phyloP scores from a whole-genome alignment of 2,329 filamentous ascomycete species.

The Diplodia intermedia region DNA sequence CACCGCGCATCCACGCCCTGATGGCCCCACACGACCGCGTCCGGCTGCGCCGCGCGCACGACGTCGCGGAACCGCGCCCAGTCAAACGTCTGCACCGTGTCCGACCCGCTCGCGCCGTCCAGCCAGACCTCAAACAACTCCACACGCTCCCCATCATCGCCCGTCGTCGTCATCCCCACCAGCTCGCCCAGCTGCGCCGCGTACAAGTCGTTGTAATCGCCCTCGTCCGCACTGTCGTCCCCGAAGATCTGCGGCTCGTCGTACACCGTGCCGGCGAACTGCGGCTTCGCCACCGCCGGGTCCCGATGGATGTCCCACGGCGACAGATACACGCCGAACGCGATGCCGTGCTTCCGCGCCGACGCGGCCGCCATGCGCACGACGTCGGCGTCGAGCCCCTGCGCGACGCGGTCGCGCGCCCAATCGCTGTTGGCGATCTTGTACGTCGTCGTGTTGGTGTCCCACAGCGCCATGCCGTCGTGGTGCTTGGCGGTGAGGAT shows the following conservation, averaged over 20 bases:
- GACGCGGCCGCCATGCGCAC: conserved; percentile 45
- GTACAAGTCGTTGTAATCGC: conserved; percentile 47
- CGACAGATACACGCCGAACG: conserved; percentile 47
- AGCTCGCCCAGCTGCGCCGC: conserved; percentile 34
- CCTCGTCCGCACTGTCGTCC: conserved; percentile 42
- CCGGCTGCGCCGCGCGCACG: conserved; percentile 34
- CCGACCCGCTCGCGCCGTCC: conserved; percentile 35
- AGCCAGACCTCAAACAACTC: conserved; percentile 36
- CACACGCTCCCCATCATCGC: conserved; percentile 32
- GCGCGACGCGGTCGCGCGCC: conserved; percentile 40
- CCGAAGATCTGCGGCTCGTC: conserved; percentile 49
- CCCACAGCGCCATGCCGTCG: conserved; percentile 49
- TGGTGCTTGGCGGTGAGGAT: conserved; percentile 50
- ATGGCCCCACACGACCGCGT: conserved; percentile 36
- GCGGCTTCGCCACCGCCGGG: conserved; percentile 46
- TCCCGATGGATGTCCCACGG: conserved; percentile 51
- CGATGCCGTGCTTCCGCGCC: conserved; percentile 44
- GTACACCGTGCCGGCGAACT: conserved; percentile 42
- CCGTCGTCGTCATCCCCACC: conserved; percentile 29
- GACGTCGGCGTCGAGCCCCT: conserved; percentile 42
- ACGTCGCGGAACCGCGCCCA: conserved; percentile 35
- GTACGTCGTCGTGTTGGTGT: conserved; percentile 46
- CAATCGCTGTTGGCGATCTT: conserved; percentile 44
- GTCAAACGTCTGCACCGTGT: conserved; percentile 36
- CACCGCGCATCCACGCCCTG: conserved; percentile 37